Conservation (phyloP, 306 rosid species). For the Chamaecrista fasciculata region DNA sequence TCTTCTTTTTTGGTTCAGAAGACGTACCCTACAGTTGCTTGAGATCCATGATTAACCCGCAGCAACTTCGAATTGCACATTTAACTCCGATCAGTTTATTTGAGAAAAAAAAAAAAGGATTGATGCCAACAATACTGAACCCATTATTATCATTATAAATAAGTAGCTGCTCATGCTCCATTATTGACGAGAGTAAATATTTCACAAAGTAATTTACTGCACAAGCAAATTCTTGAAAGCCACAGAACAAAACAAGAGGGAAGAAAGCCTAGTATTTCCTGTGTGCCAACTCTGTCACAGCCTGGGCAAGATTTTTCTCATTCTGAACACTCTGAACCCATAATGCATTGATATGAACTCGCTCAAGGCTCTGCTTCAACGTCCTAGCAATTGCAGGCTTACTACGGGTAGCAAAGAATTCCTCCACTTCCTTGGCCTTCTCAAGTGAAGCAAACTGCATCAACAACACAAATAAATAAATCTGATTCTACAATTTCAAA, state of each 20-base stretch:
- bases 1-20: neutral
- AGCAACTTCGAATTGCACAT: no score
- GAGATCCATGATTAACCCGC: no score
- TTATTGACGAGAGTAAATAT: neutral
- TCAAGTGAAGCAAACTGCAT: conserved; percentile 83
- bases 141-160: neutral
- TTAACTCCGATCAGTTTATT: no score
- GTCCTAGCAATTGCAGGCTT: conserved; percentile 66
- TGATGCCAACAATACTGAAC: neutral
- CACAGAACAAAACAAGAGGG: neutral
- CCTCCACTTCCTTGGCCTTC: conserved; percentile 79
- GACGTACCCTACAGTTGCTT: neutral
- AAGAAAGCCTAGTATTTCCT: conserved; percentile 29
- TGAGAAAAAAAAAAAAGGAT: neutral
- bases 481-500: neutral
- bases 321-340: conserved; percentile 66
- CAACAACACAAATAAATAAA: neutral
- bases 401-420: conserved; percentile 57
- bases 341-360: conserved; percentile 62
- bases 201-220: neutral
- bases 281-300: conserved; percentile 52
- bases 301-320: conserved; percentile 49
- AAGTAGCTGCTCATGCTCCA: neutral
- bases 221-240: neutral
- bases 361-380: conserved; percentile 87